Evolutionary conservation across 129 eudicot species (phyloP).

Genomic region (Pittosporum tobira): DNA sequence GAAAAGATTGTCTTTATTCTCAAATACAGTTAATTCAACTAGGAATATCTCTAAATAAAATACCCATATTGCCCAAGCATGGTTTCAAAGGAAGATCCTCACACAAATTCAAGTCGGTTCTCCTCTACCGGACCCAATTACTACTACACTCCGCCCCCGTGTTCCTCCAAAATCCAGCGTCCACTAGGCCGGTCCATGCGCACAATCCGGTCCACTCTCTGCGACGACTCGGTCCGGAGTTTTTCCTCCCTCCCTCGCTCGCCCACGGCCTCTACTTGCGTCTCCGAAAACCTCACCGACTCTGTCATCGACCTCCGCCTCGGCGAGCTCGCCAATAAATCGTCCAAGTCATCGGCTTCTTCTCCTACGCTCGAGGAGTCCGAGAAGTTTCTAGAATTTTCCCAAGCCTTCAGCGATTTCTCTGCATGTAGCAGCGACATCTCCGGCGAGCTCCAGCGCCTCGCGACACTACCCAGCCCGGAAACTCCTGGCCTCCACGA

Average conservation of each 20-base stretch:
- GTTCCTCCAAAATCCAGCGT: constrained; percentile 48
- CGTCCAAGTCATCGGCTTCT: constrained; percentile 19
- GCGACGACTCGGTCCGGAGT: constrained; percentile 27
- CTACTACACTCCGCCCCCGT: constrained; percentile 58
- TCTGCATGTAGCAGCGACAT: constrained; percentile 72
- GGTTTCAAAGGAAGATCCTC: constrained; percentile 68
- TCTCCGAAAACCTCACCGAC: constrained; percentile 58
- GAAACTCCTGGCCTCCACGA: neutral
- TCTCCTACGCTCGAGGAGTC: neutral
- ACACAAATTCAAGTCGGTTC: constrained; percentile 39
- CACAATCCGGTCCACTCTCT: constrained; percentile 61
- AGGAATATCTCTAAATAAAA: no score
- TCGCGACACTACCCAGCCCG: constrained; percentile 39
- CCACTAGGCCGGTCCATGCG: constrained; percentile 81
- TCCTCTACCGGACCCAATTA: constrained; percentile 41
- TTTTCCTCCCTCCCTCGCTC: constrained; percentile 14
- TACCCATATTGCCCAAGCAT: constrained; percentile 10
- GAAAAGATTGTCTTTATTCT: no score
- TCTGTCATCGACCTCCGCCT: constrained; percentile 69
- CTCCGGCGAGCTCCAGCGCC: constrained; percentile 77
- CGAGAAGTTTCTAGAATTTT: constrained; percentile 28
- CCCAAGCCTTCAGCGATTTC: constrained; percentile 67
- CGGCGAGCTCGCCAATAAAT: constrained; percentile 48
- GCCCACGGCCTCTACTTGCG: constrained; percentile 14
- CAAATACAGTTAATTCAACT: no score